Conservation (phyloP, 257 asterid species). For the Nicotiana undulata region DNA sequence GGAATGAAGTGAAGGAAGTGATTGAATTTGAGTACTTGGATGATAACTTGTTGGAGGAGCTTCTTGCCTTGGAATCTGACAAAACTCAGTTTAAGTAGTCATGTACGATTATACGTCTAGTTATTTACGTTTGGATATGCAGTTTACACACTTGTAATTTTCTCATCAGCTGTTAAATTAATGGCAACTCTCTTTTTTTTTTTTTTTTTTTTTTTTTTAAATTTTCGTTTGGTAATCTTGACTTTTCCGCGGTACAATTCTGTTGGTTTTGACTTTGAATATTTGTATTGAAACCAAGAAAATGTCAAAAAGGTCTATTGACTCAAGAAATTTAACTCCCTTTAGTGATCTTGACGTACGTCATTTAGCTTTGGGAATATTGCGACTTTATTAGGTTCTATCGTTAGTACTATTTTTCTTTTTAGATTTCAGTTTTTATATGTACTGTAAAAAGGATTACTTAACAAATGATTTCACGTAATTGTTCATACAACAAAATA, state of each 20-base stretch:
- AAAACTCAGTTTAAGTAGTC: neutral
- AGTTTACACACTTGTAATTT: neutral
- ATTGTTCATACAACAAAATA: neutral
- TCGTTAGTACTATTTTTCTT: neutral
- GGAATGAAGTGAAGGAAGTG: conserved; percentile 7
- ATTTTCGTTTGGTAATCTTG: neutral
- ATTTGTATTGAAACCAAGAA: neutral
- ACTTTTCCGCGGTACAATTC: neutral
- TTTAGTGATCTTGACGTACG: neutral
- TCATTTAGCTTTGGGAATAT: neutral
- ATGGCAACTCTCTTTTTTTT: neutral
- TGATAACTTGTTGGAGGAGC: conserved; percentile 28
- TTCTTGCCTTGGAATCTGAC: conserved; percentile 7
- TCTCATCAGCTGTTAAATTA: neutral
- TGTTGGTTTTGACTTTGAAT: conserved; percentile 6
- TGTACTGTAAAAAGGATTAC: neutral
- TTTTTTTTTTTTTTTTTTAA: neutral
- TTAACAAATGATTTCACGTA: neutral
- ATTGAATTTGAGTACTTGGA: conserved; percentile 27
- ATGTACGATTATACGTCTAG: neutral
- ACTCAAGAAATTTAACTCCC: neutral
- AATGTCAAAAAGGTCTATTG: neutral
- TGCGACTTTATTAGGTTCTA: neutral
- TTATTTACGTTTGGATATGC: neutral
- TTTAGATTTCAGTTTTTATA: neutral